A percentile compares a stretch with the other conserved stretches of the same genome.
phyloP scores from a whole-genome alignment of 176 grass and related monocot species.

The Sorghum bicolor region Sorghum_bicolor_NCBIv3 NC_012872.2:65318001-65318500 shows the following conservation, averaged over 20 bases:
- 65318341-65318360: conserved; percentile 54
- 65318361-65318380: conserved; percentile 83
- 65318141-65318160: conserved; percentile 83
- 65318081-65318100: conserved; percentile 93
- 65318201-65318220: conserved; percentile 94
- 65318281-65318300: conserved; percentile 90
- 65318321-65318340: conserved; percentile 72
- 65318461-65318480: conserved; percentile 99
- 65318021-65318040: conserved; percentile 59
- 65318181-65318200: conserved; percentile 93
- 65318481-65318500: conserved; percentile 86
- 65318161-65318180: conserved; percentile 86
- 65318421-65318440: conserved; percentile 98
- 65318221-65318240: conserved; percentile 95
- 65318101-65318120: conserved; percentile 94
- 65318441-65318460: conserved; percentile 94
- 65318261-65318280: conserved; percentile 95
- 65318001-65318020: conserved; percentile 59
- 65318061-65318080: conserved; percentile 81
- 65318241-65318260: conserved; percentile 92
- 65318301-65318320: conserved; percentile 78
- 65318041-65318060: conserved; percentile 77
- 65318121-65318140: conserved; percentile 90
- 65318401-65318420: conserved; percentile 79
- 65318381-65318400: conserved; percentile 65